Percentiles rank a stretch among this genome's conserved stretches.
phyloP scores from a whole-genome alignment of 495 filamentous ascomycete genomes.

The Chaetomium tenue region DNA sequence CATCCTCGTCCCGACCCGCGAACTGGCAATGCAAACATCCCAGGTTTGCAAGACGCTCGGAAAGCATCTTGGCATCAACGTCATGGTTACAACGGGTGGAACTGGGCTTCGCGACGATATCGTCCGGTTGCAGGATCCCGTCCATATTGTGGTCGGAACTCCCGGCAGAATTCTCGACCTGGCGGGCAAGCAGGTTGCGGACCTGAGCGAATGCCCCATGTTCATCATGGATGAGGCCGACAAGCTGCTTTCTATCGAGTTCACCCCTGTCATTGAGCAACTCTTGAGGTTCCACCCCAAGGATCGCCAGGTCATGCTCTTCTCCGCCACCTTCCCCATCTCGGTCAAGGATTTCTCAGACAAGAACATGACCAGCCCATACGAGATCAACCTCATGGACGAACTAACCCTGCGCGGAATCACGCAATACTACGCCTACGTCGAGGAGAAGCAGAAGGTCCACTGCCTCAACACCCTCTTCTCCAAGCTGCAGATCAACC shows the following conservation, averaged over 20 bases:
- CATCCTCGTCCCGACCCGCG: slow-evolving; percentile 93
- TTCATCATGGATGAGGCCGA: slow-evolving; percentile 99
- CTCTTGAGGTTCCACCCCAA: slow-evolving; percentile 89
- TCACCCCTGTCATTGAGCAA: slow-evolving; percentile 95
- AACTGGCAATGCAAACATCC: slow-evolving; percentile 97
- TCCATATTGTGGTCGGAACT: slow-evolving; percentile 97
- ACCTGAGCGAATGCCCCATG: slow-evolving; percentile 92
- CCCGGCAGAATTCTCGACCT: slow-evolving; percentile 93
- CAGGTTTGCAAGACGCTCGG: slow-evolving; percentile 98
- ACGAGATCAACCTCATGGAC: slow-evolving; percentile 99
- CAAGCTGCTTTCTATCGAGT: slow-evolving; percentile 93
- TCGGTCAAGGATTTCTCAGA: slow-evolving; percentile 98
- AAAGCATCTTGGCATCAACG: slow-evolving; percentile 93
- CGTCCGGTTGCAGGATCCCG: slow-evolving; percentile 85
- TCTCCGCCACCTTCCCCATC: slow-evolving; percentile 94
- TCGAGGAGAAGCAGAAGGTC: slow-evolving; percentile 99
- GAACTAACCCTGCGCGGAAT: slow-evolving; percentile 97
- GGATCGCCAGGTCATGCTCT: slow-evolving; percentile 97
- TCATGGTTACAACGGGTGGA: slow-evolving; percentile 98
- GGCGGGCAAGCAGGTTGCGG: slow-evolving; percentile 90
- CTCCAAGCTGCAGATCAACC: slow-evolving; percentile 98
- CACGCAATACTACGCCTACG: slow-evolving; percentile 98
- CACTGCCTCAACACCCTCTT: slow-evolving; percentile 99
- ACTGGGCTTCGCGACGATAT: slow-evolving; percentile 95
- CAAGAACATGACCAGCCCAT: slow-evolving; percentile 92